These are phyloP conservation scores for Monoraphidium neglectum DNA, from an alignment of 139 green algal species.

Conservation along the genomic window DNA sequence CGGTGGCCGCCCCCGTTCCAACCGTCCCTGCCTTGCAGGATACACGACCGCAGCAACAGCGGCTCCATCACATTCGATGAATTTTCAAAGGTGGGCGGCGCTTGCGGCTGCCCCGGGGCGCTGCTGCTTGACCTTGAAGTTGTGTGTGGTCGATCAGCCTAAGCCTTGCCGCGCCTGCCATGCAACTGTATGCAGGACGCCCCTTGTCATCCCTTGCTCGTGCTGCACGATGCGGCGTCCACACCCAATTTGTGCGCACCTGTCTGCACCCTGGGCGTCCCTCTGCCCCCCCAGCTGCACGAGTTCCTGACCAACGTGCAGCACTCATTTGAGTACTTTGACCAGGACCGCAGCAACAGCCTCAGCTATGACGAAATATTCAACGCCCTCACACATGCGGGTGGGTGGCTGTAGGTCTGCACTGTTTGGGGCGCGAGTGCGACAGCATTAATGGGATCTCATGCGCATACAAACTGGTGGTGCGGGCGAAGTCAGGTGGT, in stretches of 20 bases:
- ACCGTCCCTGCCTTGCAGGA: conserved; percentile 4
- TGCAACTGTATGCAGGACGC: too few relatives aligned
- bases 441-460: too few relatives aligned
- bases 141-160: too few relatives aligned
- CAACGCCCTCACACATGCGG: conserved; percentile 26
- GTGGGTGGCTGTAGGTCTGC: conserved; percentile 1
- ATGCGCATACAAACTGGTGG: too few relatives aligned
- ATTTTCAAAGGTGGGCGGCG: conserved; percentile 18
- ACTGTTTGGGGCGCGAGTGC: neutral
- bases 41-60: conserved; percentile 36
- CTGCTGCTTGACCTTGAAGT: too few relatives aligned
- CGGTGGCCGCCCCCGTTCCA: too few relatives aligned
- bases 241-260: too few relatives aligned
- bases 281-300: conserved; percentile 37
- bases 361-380: conserved; percentile 38
- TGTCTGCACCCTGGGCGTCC: too few relatives aligned
- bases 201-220: too few relatives aligned
- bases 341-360: conserved; percentile 21
- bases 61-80: conserved; percentile 38
- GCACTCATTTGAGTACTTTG: conserved; percentile 44
- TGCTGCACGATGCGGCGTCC: too few relatives aligned
- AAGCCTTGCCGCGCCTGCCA: too few relatives aligned
- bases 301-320: conserved; percentile 59
- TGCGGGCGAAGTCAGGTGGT: neutral
- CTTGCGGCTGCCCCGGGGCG: too few relatives aligned